Percentiles rank a stretch among this genome's conserved stretches.
phyloP scores from a whole-genome alignment of 768 basidiomycete genomes.

The Kwoniella botswanensis region DNA sequence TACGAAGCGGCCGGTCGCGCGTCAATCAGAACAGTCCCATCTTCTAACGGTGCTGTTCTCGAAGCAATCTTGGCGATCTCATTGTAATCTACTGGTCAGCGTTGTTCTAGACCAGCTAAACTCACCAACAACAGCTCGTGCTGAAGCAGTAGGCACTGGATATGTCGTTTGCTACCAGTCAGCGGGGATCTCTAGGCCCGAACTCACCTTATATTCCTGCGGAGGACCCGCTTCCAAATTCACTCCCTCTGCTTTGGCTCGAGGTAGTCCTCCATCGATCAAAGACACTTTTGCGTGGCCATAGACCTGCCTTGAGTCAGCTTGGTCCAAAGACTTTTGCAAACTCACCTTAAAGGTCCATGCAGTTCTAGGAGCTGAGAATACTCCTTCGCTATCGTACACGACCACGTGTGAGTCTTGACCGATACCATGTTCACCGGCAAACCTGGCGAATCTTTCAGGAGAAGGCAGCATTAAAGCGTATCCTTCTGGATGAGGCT shows the following conservation, averaged over 20 bases:
- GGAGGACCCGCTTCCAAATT: slow-evolving; percentile 39
- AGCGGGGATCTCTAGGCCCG: slow-evolving; percentile 58
- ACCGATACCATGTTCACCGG: slow-evolving; percentile 75
- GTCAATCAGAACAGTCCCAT: slow-evolving; percentile 66
- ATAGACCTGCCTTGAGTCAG: slow-evolving; percentile 63
- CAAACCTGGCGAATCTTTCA: slow-evolving; percentile 75
- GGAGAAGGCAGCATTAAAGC: slow-evolving; percentile 91
- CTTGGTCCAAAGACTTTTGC: background rate
- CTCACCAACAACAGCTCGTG: slow-evolving; percentile 57
- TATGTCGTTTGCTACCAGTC: slow-evolving; percentile 67
- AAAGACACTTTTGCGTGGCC: slow-evolving; percentile 84
- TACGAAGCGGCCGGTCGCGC: slow-evolving; percentile 13
- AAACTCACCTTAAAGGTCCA: slow-evolving; percentile 77
- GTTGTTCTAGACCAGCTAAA: slow-evolving; percentile 59
- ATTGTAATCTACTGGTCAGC: slow-evolving; percentile 75
- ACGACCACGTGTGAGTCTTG: slow-evolving; percentile 79
- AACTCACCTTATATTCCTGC: slow-evolving; percentile 18
- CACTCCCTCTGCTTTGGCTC: slow-evolving; percentile 71
- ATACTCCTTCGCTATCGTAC: slow-evolving; percentile 90
- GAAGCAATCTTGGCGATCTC: slow-evolving; percentile 13
- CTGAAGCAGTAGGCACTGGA: slow-evolving; percentile 84
- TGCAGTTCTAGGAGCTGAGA: slow-evolving; percentile 87
- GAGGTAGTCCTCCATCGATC: slow-evolving; percentile 86
- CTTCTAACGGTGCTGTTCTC: background rate
- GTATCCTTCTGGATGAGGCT: slow-evolving; percentile 72